Conservation (phyloP, 2,329 filamentous ascomycete genomes). For the Neurospora sp. region DNA sequence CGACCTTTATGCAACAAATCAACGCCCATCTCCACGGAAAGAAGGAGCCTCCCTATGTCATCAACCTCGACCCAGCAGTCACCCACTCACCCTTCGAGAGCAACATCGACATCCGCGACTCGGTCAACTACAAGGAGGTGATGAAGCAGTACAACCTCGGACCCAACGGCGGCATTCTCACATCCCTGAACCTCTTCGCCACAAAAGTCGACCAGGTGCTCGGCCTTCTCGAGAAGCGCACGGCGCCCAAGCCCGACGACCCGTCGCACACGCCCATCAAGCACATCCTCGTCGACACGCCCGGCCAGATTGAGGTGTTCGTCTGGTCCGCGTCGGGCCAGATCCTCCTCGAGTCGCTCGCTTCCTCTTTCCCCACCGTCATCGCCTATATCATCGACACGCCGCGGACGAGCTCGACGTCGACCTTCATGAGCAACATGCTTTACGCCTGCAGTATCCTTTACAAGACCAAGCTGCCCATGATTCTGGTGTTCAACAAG, state of each 20-base stretch:
- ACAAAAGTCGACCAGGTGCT: conserved; percentile 98
- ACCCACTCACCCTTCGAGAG: conserved; percentile 87
- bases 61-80: conserved; percentile 95
- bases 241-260: conserved; percentile 51
- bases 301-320: conserved; percentile 96
- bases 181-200: conserved; percentile 89
- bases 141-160: conserved; percentile 99
- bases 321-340: conserved; percentile 95
- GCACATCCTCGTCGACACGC: conserved; percentile 88
- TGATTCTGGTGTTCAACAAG: conserved; percentile 99
- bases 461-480: conserved; percentile 96
- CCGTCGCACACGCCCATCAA: conserved; percentile 57
- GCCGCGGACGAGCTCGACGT: conserved; percentile 82
- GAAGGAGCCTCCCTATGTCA: conserved; percentile 77
- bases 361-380: conserved; percentile 90
- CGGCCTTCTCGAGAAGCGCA: conserved; percentile 78
- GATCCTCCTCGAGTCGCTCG: conserved; percentile 86
- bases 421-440: conserved; percentile 99
- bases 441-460: conserved; percentile 97
- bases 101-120: conserved; percentile 98
- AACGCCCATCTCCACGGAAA: conserved; percentile 83
- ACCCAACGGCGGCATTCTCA: conserved; percentile 93
- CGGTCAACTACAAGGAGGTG: conserved; percentile 98
- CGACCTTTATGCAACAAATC: conserved; percentile 99
- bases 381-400: conserved; percentile 98